Conservation (phyloP, 495 filamentous ascomycete genomes). For the Xylaria palmicola region DNA sequence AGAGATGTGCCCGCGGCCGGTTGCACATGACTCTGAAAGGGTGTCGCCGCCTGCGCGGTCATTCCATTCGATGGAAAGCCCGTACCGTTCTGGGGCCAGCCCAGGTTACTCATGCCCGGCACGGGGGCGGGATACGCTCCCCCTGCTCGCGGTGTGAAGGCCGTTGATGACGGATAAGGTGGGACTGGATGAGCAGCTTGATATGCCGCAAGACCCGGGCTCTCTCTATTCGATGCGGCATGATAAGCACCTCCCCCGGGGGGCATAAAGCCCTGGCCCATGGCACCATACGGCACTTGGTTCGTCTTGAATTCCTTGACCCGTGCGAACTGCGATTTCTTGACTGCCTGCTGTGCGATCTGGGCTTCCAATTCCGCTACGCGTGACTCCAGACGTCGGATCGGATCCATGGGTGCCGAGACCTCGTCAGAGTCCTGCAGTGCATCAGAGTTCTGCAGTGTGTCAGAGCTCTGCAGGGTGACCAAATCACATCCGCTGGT, state of each 20-base stretch:
- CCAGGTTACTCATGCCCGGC: background rate
- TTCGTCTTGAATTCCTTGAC: background rate
- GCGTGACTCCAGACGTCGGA: slow-evolving; percentile 7
- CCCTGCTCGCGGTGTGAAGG: background rate
- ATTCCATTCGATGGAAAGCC: background rate
- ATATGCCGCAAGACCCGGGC: background rate
- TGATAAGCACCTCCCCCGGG: background rate
- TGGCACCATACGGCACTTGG: background rate
- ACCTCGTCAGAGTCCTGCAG: background rate
- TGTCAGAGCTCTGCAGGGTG: no score
- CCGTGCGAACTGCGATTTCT: background rate
- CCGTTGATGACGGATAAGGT: background rate
- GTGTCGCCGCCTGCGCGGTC: background rate
- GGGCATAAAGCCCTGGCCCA: background rate
- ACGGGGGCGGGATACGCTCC: background rate
- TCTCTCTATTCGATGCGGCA: background rate
- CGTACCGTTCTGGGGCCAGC: background rate
- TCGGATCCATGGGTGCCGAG: background rate
- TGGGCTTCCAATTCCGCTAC: slow-evolving; percentile 15
- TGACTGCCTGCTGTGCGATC: background rate
- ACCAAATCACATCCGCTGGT: background rate
- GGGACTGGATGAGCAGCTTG: background rate
- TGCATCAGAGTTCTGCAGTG: no score
- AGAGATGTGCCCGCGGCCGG: slow-evolving; percentile 2
- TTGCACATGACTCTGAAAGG: background rate